phyloP scores from a whole-genome alignment of 805 yeast genomes.

The Metschnikowia colocasiae region DNA sequence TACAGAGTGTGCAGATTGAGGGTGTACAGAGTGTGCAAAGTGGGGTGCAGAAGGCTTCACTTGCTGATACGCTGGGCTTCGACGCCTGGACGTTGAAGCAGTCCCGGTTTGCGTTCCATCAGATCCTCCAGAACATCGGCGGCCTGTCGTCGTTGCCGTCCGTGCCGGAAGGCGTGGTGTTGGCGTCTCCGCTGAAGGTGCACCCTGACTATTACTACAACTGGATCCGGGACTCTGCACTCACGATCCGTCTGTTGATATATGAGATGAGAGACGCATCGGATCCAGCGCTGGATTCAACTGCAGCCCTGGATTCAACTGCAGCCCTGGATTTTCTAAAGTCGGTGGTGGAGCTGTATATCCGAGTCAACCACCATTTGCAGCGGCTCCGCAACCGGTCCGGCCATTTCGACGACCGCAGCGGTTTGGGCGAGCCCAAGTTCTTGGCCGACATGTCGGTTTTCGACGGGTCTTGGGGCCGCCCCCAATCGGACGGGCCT shows the following conservation, averaged over 20 bases:
- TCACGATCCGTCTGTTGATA: slow-evolving; percentile 65
- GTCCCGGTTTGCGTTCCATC: slow-evolving; percentile 37
- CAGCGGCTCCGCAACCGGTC: slow-evolving; percentile 69
- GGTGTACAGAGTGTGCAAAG: no score
- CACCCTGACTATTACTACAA: slow-evolving; percentile 82
- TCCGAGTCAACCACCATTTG: slow-evolving; percentile 52
- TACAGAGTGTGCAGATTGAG: no score
- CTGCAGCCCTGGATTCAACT: background rate
- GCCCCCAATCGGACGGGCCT: slow-evolving; percentile 97
- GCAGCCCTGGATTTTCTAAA: slow-evolving; percentile 2
- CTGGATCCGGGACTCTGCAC: slow-evolving; percentile 90
- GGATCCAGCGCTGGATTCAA: background rate
- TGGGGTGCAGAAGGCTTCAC: background rate
- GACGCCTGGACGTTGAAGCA: slow-evolving; percentile 47
- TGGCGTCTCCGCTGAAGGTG: slow-evolving; percentile 76
- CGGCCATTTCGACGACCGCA: slow-evolving; percentile 52
- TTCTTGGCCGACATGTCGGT: slow-evolving; percentile 63
- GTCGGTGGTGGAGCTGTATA: slow-evolving; percentile 52
- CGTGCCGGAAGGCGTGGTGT: slow-evolving; percentile 64
- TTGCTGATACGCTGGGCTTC: background rate
- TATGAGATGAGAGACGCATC: slow-evolving; percentile 46
- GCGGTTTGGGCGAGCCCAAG: slow-evolving; percentile 88
- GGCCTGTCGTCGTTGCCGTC: slow-evolving; percentile 33
- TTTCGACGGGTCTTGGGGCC: slow-evolving; percentile 75
- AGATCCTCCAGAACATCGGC: slow-evolving; percentile 55